These are phyloP conservation scores for Pythium phragmiticola DNA, from an alignment of 352 stramenopile genomes.

Conservation along the genomic window DNA sequence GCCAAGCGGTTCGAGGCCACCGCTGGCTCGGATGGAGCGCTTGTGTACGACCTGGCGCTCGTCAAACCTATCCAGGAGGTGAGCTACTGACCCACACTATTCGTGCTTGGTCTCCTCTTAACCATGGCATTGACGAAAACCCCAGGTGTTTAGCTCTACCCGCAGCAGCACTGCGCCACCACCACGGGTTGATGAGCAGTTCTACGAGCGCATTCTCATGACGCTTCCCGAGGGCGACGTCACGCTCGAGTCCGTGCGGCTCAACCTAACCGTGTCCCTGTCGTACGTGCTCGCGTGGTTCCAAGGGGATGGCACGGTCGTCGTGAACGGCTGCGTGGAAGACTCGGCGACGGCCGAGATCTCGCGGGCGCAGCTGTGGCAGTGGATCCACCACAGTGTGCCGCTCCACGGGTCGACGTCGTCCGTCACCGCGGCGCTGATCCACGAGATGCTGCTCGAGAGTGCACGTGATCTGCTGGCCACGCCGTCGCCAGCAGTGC, in stretches of 20 bases:
- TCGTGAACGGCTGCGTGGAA: conserved; percentile 92
- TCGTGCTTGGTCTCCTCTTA: neutral
- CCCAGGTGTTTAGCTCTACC: neutral
- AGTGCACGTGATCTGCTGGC: conserved; percentile 34
- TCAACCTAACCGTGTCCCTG: conserved; percentile 88
- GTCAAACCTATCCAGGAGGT: conserved; percentile 61
- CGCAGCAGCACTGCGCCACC: neutral
- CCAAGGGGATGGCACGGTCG: conserved; percentile 84
- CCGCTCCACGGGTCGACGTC: conserved; percentile 30
- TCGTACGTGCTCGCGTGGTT: conserved; percentile 92
- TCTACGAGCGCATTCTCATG: conserved; percentile 52
- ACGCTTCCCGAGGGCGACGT: conserved; percentile 59
- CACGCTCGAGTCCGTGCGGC: conserved; percentile 73
- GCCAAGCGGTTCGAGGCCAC: conserved; percentile 88
- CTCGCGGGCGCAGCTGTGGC: conserved; percentile 91
- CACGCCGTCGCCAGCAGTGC: conserved; percentile 2
- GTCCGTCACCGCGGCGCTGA: conserved; percentile 42
- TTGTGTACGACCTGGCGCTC: conserved; percentile 92
- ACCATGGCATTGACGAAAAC: neutral
- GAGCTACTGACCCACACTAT: neutral
- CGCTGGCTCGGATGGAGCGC: conserved; percentile 92
- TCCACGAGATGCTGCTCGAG: conserved; percentile 45
- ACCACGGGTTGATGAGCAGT: conserved; percentile 25
- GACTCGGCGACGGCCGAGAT: conserved; percentile 95
- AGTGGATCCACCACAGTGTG: conserved; percentile 68